Percentiles rank a stretch among this genome's conserved stretches.
Evolutionary conservation across 2,329 filamentous ascomycete genomes (phyloP).

Genomic region (Blastomyces gilchristii): DNA sequence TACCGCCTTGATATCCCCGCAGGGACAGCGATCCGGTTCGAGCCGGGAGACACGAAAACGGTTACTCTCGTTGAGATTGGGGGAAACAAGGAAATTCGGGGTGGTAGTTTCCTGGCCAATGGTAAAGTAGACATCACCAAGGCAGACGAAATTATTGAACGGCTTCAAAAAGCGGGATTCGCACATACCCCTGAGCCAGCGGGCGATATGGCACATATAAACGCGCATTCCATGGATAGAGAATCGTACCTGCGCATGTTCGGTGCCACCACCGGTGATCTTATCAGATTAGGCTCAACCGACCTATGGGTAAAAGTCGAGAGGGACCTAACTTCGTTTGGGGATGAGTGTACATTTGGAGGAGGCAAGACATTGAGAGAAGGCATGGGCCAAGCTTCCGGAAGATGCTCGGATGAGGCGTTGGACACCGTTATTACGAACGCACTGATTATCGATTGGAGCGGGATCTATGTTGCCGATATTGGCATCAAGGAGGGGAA

Average conservation of each 20-base stretch:
- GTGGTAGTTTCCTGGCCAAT: conserved; percentile 69
- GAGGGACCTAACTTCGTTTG: conserved; percentile 71
- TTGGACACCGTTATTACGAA: conserved; percentile 84
- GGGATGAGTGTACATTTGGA: conserved; percentile 91
- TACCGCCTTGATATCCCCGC: conserved; percentile 82
- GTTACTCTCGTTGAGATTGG: conserved; percentile 83
- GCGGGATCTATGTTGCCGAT: conserved; percentile 90
- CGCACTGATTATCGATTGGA: conserved; percentile 81
- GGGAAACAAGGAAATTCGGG: conserved; percentile 66
- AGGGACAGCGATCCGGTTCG: conserved; percentile 84
- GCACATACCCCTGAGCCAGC: conserved; percentile 61
- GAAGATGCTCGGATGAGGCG: conserved; percentile 58
- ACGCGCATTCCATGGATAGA: conserved; percentile 61
- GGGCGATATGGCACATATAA: conserved; percentile 46
- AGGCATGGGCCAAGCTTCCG: conserved; percentile 88
- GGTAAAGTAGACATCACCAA: conserved; percentile 58
- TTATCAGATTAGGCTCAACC: conserved; percentile 70
- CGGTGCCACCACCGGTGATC: conserved; percentile 79
- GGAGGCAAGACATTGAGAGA: conserved; percentile 89
- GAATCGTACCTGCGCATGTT: conserved; percentile 80
- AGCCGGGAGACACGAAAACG: conserved; percentile 85
- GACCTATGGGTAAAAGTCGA: conserved; percentile 88
- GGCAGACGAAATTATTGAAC: conserved; percentile 54
- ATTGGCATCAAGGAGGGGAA: conserved; percentile 83
- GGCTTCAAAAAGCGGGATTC: conserved; percentile 63